phyloP scores from a whole-genome alignment of 1,284 basidiomycete genomes.

The Hortiboletus rubellus region DNA sequence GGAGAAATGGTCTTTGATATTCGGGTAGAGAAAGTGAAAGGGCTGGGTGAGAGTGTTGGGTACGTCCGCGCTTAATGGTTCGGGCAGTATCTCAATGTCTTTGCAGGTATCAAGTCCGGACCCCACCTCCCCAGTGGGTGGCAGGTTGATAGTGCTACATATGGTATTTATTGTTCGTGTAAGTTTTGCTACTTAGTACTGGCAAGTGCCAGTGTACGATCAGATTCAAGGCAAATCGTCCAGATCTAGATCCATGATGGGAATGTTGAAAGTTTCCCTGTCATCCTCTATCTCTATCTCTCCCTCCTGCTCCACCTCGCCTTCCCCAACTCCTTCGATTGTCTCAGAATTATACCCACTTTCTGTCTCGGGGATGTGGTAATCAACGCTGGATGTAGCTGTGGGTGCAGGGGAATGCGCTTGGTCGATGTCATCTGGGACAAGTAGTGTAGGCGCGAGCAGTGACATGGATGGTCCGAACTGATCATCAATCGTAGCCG shows the following conservation, averaged over 20 bases:
- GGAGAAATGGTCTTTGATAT: constrained; percentile 86
- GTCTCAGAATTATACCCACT: constrained; percentile 52
- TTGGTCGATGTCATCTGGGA: constrained; percentile 32
- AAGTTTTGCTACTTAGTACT: neutral
- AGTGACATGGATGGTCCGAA: constrained; percentile 27
- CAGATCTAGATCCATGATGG: constrained; percentile 32
- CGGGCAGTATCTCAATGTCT: constrained; percentile 4
- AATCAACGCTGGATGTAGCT: constrained; percentile 47
- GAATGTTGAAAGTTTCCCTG: constrained; percentile 20
- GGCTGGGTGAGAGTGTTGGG: constrained; percentile 75
- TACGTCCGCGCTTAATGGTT: constrained; percentile 34
- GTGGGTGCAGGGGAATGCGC: constrained; percentile 53
- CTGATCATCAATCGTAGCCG: constrained; percentile 22
- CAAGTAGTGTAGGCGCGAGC: constrained; percentile 16
- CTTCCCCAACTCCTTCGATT: constrained; percentile 31
- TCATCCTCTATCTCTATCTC: constrained; percentile 28
- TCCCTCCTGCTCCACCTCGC: constrained; percentile 31
- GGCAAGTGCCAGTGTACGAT: neutral
- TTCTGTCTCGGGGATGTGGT: constrained; percentile 36
- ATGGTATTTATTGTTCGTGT: neutral
- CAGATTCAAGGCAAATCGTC: constrained; percentile 24
- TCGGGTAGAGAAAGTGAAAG: constrained; percentile 83
- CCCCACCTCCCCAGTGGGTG: constrained; percentile 54
- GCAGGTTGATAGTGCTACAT: constrained; percentile 19
- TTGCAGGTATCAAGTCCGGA: constrained; percentile 47